Conservation (phyloP, 192 early-diverging fungal genomes). For the Coemansia sp. region DNA sequence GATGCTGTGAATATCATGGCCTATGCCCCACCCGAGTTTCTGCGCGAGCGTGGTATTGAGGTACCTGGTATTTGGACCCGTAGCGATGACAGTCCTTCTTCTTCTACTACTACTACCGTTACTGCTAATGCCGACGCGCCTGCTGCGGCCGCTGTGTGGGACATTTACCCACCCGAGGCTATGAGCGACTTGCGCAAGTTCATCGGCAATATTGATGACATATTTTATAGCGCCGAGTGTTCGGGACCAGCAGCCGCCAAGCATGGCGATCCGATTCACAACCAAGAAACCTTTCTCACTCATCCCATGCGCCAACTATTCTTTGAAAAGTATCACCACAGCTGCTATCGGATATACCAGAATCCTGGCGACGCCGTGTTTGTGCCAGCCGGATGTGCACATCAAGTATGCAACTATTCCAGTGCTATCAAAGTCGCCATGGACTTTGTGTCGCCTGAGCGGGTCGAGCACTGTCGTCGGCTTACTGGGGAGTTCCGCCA, state of each 20-base stretch:
- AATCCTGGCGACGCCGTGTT: constrained; percentile 74
- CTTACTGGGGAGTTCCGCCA: constrained; percentile 59
- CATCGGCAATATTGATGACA: constrained; percentile 15
- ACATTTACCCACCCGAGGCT: constrained; percentile 59
- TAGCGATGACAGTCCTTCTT: background rate
- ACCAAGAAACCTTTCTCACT: constrained; percentile 68
- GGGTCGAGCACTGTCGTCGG: constrained; percentile 48
- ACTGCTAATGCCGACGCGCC: background rate
- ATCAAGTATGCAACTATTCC: constrained; percentile 73
- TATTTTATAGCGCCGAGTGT: background rate
- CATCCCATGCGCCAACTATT: constrained; percentile 45
- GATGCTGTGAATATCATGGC: constrained; percentile 83
- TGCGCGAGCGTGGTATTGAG: constrained; percentile 13
- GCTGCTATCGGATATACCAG: constrained; percentile 64
- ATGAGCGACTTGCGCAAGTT: constrained; percentile 48
- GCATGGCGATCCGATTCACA: constrained; percentile 64
- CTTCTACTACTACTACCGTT: background rate
- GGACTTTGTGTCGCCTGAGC: constrained; percentile 72
- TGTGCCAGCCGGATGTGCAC: constrained; percentile 75
- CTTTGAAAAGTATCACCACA: constrained; percentile 22
- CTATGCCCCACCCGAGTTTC: constrained; percentile 36
- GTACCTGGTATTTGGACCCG: constrained; percentile 18
- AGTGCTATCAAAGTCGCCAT: constrained; percentile 70
- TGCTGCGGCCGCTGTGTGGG: constrained; percentile 64
- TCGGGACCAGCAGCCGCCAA: background rate